Percentiles rank a stretch among this genome's conserved stretches.
phyloP scores from a whole-genome alignment of 2,329 filamentous ascomycete genomes.

The Coniochaeta sp. region DNA sequence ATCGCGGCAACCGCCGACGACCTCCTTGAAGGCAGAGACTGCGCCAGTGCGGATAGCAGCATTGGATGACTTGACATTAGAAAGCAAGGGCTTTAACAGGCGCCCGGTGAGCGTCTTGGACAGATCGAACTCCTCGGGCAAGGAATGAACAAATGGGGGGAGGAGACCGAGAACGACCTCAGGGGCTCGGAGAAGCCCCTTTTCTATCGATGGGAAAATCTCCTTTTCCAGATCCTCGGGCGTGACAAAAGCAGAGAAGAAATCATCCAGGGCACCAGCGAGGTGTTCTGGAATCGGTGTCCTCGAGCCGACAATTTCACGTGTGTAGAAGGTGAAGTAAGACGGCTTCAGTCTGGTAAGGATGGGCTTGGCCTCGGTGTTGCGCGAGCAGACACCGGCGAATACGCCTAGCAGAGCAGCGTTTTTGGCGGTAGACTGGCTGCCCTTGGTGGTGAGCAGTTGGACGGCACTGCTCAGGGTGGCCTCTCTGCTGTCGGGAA shows the following conservation, averaged over 20 bases:
- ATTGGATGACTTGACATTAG: conserved; percentile 89
- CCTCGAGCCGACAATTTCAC: conserved; percentile 79
- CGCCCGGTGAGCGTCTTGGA: conserved; percentile 65
- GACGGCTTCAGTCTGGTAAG: conserved; percentile 61
- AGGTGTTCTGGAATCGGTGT: conserved; percentile 64
- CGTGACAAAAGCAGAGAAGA: conserved; percentile 70
- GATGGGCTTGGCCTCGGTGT: conserved; percentile 53
- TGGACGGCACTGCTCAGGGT: conserved; percentile 57
- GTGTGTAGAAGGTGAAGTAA: conserved; percentile 75
- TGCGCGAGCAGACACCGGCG: conserved; percentile 75
- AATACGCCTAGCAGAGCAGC: conserved; percentile 76
- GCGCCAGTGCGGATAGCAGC: conserved; percentile 68
- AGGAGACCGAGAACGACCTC: conserved; percentile 83
- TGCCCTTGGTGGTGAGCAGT: conserved; percentile 61
- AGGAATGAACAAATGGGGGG: conserved; percentile 61
- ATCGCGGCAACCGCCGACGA: conserved; percentile 57
- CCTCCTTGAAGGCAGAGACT: conserved; percentile 62
- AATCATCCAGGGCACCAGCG: conserved; percentile 67
- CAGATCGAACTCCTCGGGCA: conserved; percentile 68
- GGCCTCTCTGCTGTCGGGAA: conserved; percentile 49
- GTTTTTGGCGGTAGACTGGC: conserved; percentile 60
- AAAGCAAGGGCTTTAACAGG: conserved; percentile 79
- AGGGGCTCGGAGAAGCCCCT: conserved; percentile 79
- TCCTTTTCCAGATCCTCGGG: conserved; percentile 69
- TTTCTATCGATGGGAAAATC: conserved; percentile 76